phyloP scores from a whole-genome alignment of 768 basidiomycete genomes.

The Podaxis carcinomalis region DNA sequence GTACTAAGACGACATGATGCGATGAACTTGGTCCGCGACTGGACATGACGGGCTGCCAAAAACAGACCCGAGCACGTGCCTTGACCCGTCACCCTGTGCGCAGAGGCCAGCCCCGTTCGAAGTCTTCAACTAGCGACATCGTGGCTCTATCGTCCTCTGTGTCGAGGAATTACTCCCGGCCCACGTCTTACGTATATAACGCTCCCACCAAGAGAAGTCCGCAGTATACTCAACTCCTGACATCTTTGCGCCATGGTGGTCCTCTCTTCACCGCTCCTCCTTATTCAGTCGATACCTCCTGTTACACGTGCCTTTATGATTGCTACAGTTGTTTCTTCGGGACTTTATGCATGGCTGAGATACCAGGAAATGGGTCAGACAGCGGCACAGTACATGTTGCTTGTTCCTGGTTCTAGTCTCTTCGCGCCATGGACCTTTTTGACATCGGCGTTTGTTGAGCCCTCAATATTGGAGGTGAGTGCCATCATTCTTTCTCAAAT shows the following conservation, averaged over 20 bases:
- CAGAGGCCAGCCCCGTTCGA: neutral
- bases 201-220: neutral
- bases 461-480: slow-evolving; percentile 77
- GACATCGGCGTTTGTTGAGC: slow-evolving; percentile 87
- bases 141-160: neutral
- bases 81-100: neutral
- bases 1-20: slow-evolving; percentile 12
- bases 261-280: slow-evolving; percentile 65
- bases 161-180: neutral
- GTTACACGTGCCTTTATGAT: slow-evolving; percentile 72
- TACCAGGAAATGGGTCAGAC: slow-evolving; percentile 42
- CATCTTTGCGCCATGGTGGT: slow-evolving; percentile 55
- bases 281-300: slow-evolving; percentile 70
- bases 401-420: slow-evolving; percentile 76
- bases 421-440: slow-evolving; percentile 93
- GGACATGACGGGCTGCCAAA: neutral
- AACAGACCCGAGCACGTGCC: slow-evolving; percentile 21
- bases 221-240: slow-evolving; percentile 7
- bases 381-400: slow-evolving; percentile 62
- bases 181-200: neutral
- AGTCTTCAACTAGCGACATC: slow-evolving; percentile 3
- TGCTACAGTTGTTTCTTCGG: slow-evolving; percentile 52
- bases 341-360: slow-evolving; percentile 60
- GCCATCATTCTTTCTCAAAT: neutral
- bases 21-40: neutral